Evolutionary conservation across 331 rosid genomes (phyloP).

Genomic region (Quercus phellos): DNA sequence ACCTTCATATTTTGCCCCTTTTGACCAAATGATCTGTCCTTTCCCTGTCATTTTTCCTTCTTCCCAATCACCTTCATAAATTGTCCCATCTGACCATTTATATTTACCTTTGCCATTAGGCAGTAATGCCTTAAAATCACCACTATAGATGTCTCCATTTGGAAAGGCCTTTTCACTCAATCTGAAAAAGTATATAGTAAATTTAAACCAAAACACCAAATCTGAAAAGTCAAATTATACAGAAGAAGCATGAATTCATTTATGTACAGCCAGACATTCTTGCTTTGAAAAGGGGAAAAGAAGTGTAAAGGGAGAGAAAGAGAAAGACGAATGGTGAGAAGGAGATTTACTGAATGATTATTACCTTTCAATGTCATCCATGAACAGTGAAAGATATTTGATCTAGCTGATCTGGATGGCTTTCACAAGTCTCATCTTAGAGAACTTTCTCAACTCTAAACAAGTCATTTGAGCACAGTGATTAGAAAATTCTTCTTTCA

Average conservation of each 20-base stretch:
- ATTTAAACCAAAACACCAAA: constrained; percentile 7
- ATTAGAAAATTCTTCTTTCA: constrained; percentile 12
- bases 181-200: constrained; percentile 33
- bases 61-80: constrained; percentile 77
- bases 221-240: not conserved
- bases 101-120: constrained; percentile 76
- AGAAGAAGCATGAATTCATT: not conserved
- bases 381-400: constrained; percentile 18
- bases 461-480: constrained; percentile 3
- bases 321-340: not conserved
- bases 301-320: not conserved
- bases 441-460: constrained; percentile 16
- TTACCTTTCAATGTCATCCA: constrained; percentile 63
- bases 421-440: constrained; percentile 15
- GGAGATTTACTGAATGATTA: constrained; percentile 1
- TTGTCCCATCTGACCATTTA: constrained; percentile 66
- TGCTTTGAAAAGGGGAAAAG: not conserved
- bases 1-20: constrained; percentile 69
- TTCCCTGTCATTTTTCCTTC: constrained; percentile 70
- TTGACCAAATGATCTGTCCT: constrained; percentile 56
- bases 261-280: not conserved
- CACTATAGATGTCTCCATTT: constrained; percentile 57
- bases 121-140: constrained; percentile 41
- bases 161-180: constrained; percentile 42
- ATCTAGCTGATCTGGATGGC: constrained; percentile 22